Evolutionary conservation across 176 grass and related monocot species (phyloP), one percentile per base, ranked within the genome.

Genomic region (Avena eriantha): DNA sequence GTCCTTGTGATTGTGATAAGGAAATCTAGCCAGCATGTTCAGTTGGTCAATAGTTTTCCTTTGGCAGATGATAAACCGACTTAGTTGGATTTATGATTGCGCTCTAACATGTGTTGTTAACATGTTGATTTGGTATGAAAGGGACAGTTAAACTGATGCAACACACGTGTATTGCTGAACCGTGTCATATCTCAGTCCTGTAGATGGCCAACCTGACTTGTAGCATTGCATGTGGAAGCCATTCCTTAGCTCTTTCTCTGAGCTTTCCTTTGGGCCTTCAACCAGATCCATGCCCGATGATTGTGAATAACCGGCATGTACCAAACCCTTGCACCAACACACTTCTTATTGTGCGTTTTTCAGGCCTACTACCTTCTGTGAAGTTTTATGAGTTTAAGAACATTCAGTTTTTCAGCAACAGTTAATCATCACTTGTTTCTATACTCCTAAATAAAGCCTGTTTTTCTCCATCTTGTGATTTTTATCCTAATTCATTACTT

Each of bases 171-270:
- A 5, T 50, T 8, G 10, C 10, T 50, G 60, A 69, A 69, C 18
- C 36, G 0, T 82, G 3, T 16, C 19, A 13, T 54, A 81, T 51
- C 43, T 51, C 10, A 35, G 51, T 36, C 53, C 0, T 50, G 79
- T 81, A 34, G 61, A 81, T 51, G 61, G 61, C 45, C 71, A 24
- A 48, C 70, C n/a, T 73, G 70, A 73, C 0, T 24, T 72, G 21
- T 26, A 79, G 21, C 77, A 61, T 18, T 15, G 21, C 77, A 79
- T 79, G 56, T 79, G 77, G n/a, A 22, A 80, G 22, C 35, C 14
- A 80, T 16, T 11, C 23, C 22, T 19, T 64, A 18, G 78, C 57
- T 46, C 8, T 7, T 80, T 80, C 39, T 17, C 57, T 45, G 77
- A 21, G 41, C 57, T 80, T 47, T 64, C 57, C 22, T 65, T 10